Evolutionary conservation across 1,284 basidiomycete genomes (phyloP), one percentile per base, ranked within the genome.

Genomic region (Irpex sp.): DNA sequence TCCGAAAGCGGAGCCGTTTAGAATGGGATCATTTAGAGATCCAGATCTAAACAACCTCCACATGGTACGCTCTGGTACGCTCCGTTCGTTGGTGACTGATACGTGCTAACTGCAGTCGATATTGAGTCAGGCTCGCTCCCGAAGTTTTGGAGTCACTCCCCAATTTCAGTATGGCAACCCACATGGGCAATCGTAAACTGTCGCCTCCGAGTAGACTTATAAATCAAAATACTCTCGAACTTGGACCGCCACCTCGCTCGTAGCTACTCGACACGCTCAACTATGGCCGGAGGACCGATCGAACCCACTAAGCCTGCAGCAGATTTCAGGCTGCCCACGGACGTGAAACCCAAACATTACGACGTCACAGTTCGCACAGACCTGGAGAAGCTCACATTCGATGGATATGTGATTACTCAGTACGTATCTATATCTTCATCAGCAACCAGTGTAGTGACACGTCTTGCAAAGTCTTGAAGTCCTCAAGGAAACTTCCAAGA

Each of bases 361-460:
- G 92, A 90, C 69, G 76, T 97, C 59, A 89, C 87, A 57, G 80
- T 97, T 76, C 89, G 84, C 74, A 96, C 95, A 2, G 92, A 97
- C 76, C 83, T 98, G 59, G 82, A 90, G 65, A 82, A 83, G 26
- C 80, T 86, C 59, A 83, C 76, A 19, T 98, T 95, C 73, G 81
- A 87, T 46, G 96, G 96, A 50, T 83, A 90, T 62, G 92, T 89
- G 36, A 86, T 88, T 68, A 86, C 95, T 70, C 79, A 83, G 91
- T 87, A 63, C 62, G 83, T 76, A 6, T 43, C 36, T 26, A 31
- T 35, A 7, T 17, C 47, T 5, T 50, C 11, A n/a, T n/a, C 58
- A 5, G 19, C 59, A 46, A 53, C 35, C 60, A 31, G 47, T 50
- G 37, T 36, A 13, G 9, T 63, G 64, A 59, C 21, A 68, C 36